These are phyloP conservation scores for Thielaviopsis populi DNA, from an alignment of 2,329 filamentous ascomycete species.

Conservation along the genomic window DNA sequence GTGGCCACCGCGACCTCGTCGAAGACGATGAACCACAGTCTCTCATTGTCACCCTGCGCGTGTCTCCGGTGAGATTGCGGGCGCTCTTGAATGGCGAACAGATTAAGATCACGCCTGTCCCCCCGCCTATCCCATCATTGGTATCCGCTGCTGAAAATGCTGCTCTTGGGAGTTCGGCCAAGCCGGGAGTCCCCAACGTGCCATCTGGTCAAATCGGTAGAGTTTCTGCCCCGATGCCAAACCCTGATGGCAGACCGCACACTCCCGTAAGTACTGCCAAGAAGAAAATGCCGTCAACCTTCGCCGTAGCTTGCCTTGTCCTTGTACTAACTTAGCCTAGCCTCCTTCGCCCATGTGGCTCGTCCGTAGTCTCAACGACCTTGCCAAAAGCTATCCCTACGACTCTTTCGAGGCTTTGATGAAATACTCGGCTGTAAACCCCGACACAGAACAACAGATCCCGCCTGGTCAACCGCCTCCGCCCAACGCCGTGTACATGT, in stretches of 20 bases:
- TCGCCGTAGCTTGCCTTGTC: neutral
- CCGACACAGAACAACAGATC: constrained; percentile 50
- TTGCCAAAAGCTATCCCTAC: constrained; percentile 57
- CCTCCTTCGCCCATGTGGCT: constrained; percentile 84
- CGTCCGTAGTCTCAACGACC: constrained; percentile 50
- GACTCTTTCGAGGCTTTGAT: constrained; percentile 82
- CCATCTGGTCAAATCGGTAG: constrained; percentile 47
- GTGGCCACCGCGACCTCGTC: constrained; percentile 47
- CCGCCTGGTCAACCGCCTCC: constrained; percentile 39
- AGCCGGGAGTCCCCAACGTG: constrained; percentile 21
- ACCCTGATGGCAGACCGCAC: constrained; percentile 39
- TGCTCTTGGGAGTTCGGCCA: neutral
- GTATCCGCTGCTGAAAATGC: constrained; percentile 5
- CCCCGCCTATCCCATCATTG: constrained; percentile 7
- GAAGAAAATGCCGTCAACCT: neutral
- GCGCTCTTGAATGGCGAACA: constrained; percentile 43
- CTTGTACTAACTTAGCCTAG: constrained; percentile 29
- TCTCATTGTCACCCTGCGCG: constrained; percentile 58
- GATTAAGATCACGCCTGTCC: constrained; percentile 19
- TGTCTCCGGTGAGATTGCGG: constrained; percentile 56
- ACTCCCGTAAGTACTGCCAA: constrained; percentile 40
- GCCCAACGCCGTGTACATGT: constrained; percentile 59
- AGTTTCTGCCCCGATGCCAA: constrained; percentile 49
- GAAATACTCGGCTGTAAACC: constrained; percentile 74
- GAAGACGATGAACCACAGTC: constrained; percentile 66